Percentiles rank a stretch among this genome's conserved stretches.
phyloP scores from a whole-genome alignment of 2,329 filamentous ascomycete genomes.

The Phaeosphaeria sp. region DNA sequence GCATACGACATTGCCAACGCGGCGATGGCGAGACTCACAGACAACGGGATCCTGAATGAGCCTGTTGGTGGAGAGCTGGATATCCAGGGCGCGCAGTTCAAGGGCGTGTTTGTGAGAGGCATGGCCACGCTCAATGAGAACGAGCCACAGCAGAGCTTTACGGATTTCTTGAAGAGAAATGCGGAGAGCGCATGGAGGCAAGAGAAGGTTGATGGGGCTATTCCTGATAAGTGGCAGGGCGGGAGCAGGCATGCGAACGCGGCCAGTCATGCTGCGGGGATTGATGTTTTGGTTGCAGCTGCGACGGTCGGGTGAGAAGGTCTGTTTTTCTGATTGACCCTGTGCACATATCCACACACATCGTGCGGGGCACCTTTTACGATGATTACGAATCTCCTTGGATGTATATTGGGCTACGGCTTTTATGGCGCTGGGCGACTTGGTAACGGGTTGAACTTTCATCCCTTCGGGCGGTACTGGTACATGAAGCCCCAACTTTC shows the following conservation, averaged over 20 bases:
- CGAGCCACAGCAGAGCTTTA: slow-evolving; percentile 25
- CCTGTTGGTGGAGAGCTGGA: slow-evolving; percentile 28
- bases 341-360: neutral
- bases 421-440: neutral
- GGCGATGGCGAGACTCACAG: slow-evolving; percentile 31
- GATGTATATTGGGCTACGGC: neutral
- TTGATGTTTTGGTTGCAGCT: slow-evolving; percentile 69
- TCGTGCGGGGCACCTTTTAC: neutral
- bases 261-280: slow-evolving; percentile 67
- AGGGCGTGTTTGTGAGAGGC: slow-evolving; percentile 47
- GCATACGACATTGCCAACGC: slow-evolving; percentile 39
- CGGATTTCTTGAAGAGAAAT: slow-evolving; percentile 42
- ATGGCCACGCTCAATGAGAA: slow-evolving; percentile 38
- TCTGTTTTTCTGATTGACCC: neutral
- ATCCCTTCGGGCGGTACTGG: neutral
- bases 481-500: neutral
- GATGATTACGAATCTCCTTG: neutral
- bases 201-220: slow-evolving; percentile 47
- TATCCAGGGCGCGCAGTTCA: slow-evolving; percentile 43
- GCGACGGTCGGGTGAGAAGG: slow-evolving; percentile 13
- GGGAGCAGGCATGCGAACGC: slow-evolving; percentile 59
- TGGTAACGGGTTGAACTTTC: neutral
- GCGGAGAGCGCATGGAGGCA: slow-evolving; percentile 41
- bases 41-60: slow-evolving; percentile 45
- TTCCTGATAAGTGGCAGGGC: slow-evolving; percentile 68